phyloP scores from a whole-genome alignment of 2,329 filamentous ascomycete species.

The Amylocarpus encephaloides region DNA sequence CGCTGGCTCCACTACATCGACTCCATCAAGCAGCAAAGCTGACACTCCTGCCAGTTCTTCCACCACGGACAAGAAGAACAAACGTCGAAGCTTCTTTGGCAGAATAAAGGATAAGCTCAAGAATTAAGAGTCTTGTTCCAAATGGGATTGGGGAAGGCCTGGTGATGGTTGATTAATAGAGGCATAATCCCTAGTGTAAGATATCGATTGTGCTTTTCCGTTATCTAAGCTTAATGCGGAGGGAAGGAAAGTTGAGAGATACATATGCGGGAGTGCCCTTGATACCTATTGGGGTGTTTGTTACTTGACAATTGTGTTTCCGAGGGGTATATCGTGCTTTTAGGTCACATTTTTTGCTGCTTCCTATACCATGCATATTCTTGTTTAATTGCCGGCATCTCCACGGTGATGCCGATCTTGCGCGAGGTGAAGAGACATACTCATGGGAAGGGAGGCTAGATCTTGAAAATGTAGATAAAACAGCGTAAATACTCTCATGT shows the following conservation, averaged over 20 bases:
- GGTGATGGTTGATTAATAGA: conserved; percentile 11
- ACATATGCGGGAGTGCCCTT: conserved; percentile 4
- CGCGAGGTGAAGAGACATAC: background rate
- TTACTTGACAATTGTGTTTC: background rate
- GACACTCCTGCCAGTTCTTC: conserved; percentile 21
- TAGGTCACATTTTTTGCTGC: background rate
- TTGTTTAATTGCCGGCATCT: background rate
- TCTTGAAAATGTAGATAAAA: background rate
- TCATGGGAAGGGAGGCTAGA: background rate
- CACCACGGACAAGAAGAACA: conserved; percentile 32
- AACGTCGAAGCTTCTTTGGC: conserved; percentile 33
- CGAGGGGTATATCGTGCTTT: background rate
- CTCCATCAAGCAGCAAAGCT: conserved; percentile 20
- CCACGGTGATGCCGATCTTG: background rate
- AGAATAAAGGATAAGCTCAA: conserved; percentile 48
- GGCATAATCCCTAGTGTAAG: conserved; percentile 19
- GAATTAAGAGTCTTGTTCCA: conserved; percentile 7
- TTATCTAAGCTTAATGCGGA: conserved; percentile 1
- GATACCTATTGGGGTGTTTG: conserved; percentile 1
- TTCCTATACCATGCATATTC: conserved; percentile 5
- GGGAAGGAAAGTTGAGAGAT: background rate
- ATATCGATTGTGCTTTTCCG: conserved; percentile 19
- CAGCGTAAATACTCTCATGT: no score
- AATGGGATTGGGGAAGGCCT: conserved; percentile 2
- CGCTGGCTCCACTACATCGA: background rate